These are phyloP conservation scores for Panicum miliaceum DNA, from an alignment of 176 grass and related monocot genomes.

Conservation along the genomic window DNA sequence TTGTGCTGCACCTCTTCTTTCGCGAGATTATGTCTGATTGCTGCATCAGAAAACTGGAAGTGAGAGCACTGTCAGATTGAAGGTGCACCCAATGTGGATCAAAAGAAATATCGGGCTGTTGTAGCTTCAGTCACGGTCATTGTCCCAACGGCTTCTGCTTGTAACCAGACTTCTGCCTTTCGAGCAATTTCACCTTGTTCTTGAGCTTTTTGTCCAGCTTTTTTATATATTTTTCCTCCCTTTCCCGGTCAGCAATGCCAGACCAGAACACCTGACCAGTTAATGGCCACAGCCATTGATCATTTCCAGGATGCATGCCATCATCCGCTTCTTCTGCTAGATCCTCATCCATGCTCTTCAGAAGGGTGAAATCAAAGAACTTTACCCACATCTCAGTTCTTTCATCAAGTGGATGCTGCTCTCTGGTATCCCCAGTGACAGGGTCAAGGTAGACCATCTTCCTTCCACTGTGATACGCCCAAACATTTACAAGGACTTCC, in stretches of 20 bases:
- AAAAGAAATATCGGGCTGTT: background rate
- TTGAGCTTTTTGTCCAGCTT: constrained; percentile 97
- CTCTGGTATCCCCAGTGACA: constrained; percentile 57
- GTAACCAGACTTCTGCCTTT: constrained; percentile 89
- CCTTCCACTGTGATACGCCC: constrained; percentile 95
- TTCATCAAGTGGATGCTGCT: constrained; percentile 68
- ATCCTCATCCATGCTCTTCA: constrained; percentile 99
- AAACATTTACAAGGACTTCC: constrained; percentile 91
- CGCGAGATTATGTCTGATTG: background rate
- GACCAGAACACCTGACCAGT: constrained; percentile 93
- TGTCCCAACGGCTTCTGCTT: constrained; percentile 92
- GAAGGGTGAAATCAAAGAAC: constrained; percentile 77
- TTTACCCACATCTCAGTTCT: constrained; percentile 85
- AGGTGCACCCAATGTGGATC: background rate
- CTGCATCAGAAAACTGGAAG: constrained; percentile 5
- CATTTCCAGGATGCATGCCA: constrained; percentile 57
- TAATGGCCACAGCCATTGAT: constrained; percentile 83
- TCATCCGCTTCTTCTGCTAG: constrained; percentile 96
- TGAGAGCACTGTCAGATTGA: constrained; percentile 11
- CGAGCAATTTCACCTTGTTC: constrained; percentile 76
- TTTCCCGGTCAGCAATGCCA: constrained; percentile 76
- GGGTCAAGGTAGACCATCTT: constrained; percentile 91
- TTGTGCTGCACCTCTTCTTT: constrained; percentile 28
- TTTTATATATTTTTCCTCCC: constrained; percentile 75
- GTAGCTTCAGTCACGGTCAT: constrained; percentile 34